Percentiles rank a stretch among this genome's conserved stretches.
These are phyloP conservation scores for Gyrodon lividus DNA, from an alignment of 768 basidiomycete genomes.

Conservation along the genomic window DNA sequence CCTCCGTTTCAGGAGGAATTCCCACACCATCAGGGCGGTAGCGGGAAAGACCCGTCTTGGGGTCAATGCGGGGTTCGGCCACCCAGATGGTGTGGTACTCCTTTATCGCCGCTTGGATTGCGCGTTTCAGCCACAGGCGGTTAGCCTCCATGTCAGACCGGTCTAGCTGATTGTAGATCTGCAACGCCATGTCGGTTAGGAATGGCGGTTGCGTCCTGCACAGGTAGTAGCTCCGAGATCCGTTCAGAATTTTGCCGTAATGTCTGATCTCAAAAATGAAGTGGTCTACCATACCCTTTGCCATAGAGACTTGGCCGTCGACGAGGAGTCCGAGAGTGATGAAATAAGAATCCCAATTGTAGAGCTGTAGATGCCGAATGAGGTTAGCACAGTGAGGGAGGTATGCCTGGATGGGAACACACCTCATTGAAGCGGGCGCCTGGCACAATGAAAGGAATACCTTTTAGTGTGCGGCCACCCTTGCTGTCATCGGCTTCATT, in stretches of 20 bases:
- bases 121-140: conserved; percentile 89
- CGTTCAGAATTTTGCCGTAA: conserved; percentile 96
- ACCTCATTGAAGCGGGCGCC: conserved; percentile 95
- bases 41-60: conserved; percentile 90
- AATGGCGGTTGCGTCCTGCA: conserved; percentile 97
- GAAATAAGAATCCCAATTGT: conserved; percentile 97
- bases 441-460: conserved; percentile 96
- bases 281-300: conserved; percentile 97
- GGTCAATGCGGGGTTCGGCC: conserved; percentile 90
- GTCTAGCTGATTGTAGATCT: conserved; percentile 96
- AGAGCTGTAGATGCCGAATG: conserved; percentile 50
- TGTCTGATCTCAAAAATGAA: conserved; percentile 99
- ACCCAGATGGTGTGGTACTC: conserved; percentile 99
- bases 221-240: conserved; percentile 92
- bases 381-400: conserved; percentile 7
- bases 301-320: conserved; percentile 91
- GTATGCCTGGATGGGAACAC: conserved; percentile 19
- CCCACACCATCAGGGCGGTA: conserved; percentile 93
- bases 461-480: conserved; percentile 81
- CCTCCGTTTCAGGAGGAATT: conserved; percentile 98
- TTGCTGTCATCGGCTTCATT: conserved; percentile 79
- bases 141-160: conserved; percentile 74
- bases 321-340: conserved; percentile 91
- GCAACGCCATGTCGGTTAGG: conserved; percentile 97
- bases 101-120: conserved; percentile 96